Evolutionary conservation across 306 rosid species (phyloP).

Genomic region (Ammopiptanthus mongolicus): DNA sequence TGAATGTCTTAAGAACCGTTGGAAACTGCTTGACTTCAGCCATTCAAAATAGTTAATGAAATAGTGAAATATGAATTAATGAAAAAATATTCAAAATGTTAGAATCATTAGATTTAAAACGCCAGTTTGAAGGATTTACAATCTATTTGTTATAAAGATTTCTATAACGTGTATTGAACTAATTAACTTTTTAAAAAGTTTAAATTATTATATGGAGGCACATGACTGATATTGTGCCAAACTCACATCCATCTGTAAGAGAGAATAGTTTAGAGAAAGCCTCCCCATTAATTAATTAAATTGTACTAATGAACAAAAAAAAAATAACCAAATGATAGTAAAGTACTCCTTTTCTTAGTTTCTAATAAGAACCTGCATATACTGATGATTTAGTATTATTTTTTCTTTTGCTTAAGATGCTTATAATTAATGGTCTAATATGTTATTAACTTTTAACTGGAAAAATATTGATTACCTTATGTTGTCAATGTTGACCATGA

Average conservation of each 20-base stretch:
- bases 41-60: too few relatives aligned
- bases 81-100: too few relatives aligned
- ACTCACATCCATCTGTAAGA: neutral
- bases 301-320: neutral
- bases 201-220: too few relatives aligned
- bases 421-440: neutral
- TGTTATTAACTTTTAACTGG: neutral
- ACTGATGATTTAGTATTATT: neutral
- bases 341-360: neutral
- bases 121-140: too few relatives aligned
- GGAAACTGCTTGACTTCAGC: too few relatives aligned
- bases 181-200: too few relatives aligned
- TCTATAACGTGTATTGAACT: too few relatives aligned
- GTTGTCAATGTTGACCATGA: conserved; percentile 66
- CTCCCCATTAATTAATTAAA: neutral
- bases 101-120: too few relatives aligned
- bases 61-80: too few relatives aligned
- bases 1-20: too few relatives aligned
- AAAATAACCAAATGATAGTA: neutral
- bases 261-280: neutral
- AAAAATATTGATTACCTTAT: conserved; percentile 51
- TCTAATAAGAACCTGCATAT: neutral
- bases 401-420: neutral
- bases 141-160: too few relatives aligned
- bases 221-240: too few relatives aligned